phyloP scores from a whole-genome alignment of 768 basidiomycete genomes.

The Lactarius hatsudake region DNA sequence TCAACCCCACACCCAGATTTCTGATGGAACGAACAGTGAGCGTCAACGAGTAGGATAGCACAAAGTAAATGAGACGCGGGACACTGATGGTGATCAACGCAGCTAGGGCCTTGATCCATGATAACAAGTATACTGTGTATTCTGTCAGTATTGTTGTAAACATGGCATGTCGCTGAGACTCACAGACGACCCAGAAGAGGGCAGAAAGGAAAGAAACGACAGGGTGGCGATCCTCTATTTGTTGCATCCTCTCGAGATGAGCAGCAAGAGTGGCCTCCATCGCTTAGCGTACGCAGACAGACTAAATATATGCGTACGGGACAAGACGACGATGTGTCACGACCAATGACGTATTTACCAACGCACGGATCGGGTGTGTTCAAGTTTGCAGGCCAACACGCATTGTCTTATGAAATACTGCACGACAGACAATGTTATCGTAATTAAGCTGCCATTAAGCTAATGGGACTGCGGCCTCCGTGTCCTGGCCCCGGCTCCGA shows the following conservation, averaged over 20 bases:
- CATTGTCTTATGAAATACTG: not conserved
- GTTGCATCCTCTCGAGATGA: slow-evolving; percentile 23
- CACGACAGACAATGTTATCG: not conserved
- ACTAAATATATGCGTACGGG: not conserved
- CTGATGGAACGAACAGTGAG: slow-evolving; percentile 54
- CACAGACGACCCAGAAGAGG: slow-evolving; percentile 81
- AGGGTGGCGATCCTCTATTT: slow-evolving; percentile 55
- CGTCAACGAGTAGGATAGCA: slow-evolving; percentile 86
- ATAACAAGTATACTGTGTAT: slow-evolving; percentile 70
- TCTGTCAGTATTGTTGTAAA: slow-evolving; percentile 16
- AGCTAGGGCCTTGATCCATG: slow-evolving; percentile 71
- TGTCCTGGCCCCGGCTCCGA: not conserved
- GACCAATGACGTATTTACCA: not conserved
- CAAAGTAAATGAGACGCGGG: slow-evolving; percentile 72
- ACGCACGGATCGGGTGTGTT: not conserved
- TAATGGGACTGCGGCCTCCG: not conserved
- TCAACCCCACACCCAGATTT: not conserved
- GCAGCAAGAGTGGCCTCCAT: slow-evolving; percentile 13
- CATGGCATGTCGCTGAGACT: slow-evolving; percentile 35
- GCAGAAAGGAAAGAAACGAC: slow-evolving; percentile 75
- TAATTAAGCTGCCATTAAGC: not conserved
- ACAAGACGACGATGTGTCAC: not conserved
- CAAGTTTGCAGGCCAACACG: not conserved
- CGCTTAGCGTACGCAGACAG: not conserved
- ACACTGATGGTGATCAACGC: slow-evolving; percentile 81